Evolutionary conservation across 139 green algal genomes (phyloP).

Genomic region (Zygnema cylindricum): DNA sequence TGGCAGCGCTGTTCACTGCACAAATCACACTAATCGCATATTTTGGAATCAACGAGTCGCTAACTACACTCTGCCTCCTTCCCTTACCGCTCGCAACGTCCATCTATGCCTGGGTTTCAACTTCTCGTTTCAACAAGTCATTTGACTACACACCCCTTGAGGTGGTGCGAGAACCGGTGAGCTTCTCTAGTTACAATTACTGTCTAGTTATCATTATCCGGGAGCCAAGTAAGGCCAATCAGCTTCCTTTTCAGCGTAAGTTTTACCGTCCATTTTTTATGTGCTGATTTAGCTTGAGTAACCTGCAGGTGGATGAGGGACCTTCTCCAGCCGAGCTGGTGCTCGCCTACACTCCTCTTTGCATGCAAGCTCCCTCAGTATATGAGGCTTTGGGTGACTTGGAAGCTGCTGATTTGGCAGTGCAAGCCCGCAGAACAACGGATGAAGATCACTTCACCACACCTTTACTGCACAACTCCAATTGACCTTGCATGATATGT

Average conservation of each 20-base stretch:
- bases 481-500: no score
- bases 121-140: background rate
- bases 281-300: no score
- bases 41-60: slow-evolving; percentile 33
- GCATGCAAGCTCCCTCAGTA: background rate
- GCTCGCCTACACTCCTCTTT: background rate
- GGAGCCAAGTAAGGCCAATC: no score
- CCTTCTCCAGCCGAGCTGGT: background rate
- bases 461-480: background rate
- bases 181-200: no score
- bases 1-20: slow-evolving; percentile 38
- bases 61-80: background rate
- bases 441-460: background rate
- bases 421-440: background rate
- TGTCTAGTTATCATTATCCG: no score
- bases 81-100: slow-evolving; percentile 6
- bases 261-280: no score
- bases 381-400: background rate
- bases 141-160: slow-evolving; percentile 7
- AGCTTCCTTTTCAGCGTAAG: no score
- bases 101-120: slow-evolving; percentile 16
- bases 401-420: background rate
- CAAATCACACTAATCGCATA: slow-evolving; percentile 53
- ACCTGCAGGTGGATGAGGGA: background rate
- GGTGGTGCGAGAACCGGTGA: background rate